These are phyloP conservation scores for Gymnopilus dilepis DNA, from an alignment of 768 basidiomycete species.

Conservation along the genomic window DNA sequence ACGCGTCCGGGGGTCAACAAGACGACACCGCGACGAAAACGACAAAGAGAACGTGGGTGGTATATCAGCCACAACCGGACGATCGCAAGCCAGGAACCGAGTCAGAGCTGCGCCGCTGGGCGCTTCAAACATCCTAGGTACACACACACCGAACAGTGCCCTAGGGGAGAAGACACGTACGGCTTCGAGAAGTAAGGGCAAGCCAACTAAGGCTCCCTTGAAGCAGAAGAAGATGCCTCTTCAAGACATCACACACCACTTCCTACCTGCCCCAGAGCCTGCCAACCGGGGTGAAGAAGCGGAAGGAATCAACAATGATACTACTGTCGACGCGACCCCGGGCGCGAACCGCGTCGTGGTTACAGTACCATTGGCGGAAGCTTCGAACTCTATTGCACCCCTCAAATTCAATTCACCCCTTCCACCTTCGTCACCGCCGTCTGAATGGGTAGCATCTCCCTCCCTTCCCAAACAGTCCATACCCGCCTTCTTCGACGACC, in stretches of 20 bases:
- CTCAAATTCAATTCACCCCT: slow-evolving; percentile 34
- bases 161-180: slow-evolving; percentile 16
- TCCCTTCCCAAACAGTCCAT: neutral
- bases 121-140: slow-evolving; percentile 6
- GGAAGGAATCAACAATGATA: slow-evolving; percentile 12
- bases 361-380: slow-evolving; percentile 10
- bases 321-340: neutral
- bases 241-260: slow-evolving; percentile 41
- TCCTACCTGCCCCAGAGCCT: slow-evolving; percentile 33
- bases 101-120: slow-evolving; percentile 19
- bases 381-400: slow-evolving; percentile 1
- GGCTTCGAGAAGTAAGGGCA: slow-evolving; percentile 29
- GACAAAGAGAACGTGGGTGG: slow-evolving; percentile 29
- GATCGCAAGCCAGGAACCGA: slow-evolving; percentile 21
- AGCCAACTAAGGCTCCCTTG: slow-evolving; percentile 19
- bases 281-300: slow-evolving; percentile 30
- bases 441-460: slow-evolving; percentile 23
- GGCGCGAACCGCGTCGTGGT: slow-evolving; percentile 14
- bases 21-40: slow-evolving; percentile 24
- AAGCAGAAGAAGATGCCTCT: slow-evolving; percentile 38
- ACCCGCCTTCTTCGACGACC: slow-evolving; percentile 4
- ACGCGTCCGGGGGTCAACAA: slow-evolving; percentile 14
- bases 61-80: slow-evolving; percentile 12
- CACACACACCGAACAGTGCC: neutral
- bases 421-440: slow-evolving; percentile 41